Percentiles rank a stretch among this genome's conserved stretches.
These are phyloP conservation scores for Metschnikowia cerradonensis DNA, from an alignment of 805 yeast species.

Conservation along the genomic window DNA sequence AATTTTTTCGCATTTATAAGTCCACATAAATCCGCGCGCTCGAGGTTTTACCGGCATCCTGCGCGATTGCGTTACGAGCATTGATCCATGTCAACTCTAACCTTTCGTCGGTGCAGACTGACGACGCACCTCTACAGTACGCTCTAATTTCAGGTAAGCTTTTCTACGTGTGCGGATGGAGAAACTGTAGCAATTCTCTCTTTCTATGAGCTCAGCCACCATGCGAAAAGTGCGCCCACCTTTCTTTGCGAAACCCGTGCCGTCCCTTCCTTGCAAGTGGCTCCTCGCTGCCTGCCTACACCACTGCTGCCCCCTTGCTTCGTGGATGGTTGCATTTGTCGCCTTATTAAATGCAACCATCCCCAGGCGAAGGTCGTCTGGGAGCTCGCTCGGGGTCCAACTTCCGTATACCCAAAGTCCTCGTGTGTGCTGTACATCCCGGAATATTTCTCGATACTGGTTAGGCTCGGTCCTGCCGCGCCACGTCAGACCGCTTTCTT, in stretches of 20 bases:
- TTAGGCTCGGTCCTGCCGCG: background rate
- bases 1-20: background rate
- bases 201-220: background rate
- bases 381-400: background rate
- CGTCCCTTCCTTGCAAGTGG: too few species aligned
- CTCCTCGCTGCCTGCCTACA: too few species aligned
- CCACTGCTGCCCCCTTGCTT: background rate
- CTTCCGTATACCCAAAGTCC: background rate
- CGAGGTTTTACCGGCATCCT: slow-evolving; percentile 2
- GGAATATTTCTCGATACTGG: background rate
- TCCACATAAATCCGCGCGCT: slow-evolving; percentile 1
- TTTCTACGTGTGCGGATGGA: background rate
- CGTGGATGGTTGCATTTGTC: background rate
- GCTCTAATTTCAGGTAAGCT: background rate
- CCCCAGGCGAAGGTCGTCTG: background rate
- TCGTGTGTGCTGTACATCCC: background rate
- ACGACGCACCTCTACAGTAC: background rate
- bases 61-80: background rate
- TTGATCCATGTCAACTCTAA: slow-evolving; percentile 2
- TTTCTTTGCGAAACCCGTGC: background rate
- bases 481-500: background rate
- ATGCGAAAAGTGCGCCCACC: background rate
- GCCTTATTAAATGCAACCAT: background rate
- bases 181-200: background rate
- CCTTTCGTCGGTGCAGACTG: background rate